Conservation (phyloP, 805 yeast genomes). For the Sugiyamaella valdiviana region DNA sequence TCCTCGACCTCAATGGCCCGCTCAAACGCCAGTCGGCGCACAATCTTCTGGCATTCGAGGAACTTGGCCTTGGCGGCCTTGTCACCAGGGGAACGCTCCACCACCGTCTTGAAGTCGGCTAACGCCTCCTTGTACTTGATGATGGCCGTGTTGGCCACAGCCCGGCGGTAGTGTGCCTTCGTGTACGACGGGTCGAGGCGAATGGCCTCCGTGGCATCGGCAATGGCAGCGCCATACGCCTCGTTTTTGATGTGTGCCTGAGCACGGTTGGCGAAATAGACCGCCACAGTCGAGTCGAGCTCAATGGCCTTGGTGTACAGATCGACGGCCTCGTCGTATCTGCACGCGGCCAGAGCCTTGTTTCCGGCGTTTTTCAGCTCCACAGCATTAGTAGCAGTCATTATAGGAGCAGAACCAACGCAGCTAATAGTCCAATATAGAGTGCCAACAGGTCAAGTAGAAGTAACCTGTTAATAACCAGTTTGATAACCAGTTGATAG, state of each 20-base stretch:
- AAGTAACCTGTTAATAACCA: too few relatives aligned
- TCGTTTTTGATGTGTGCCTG: constrained; percentile 84
- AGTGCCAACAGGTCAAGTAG: too few relatives aligned
- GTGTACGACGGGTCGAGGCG: constrained; percentile 57
- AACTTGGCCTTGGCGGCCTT: constrained; percentile 55
- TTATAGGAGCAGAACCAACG: too few relatives aligned
- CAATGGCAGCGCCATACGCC: constrained; percentile 76
- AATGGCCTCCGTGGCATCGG: constrained; percentile 71
- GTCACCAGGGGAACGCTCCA: constrained; percentile 61
- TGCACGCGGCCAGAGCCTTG: constrained; percentile 50
- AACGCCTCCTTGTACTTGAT: constrained; percentile 70
- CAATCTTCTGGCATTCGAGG: constrained; percentile 55
- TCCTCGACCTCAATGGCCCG: constrained; percentile 77
- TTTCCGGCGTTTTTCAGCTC: constrained; percentile 62
- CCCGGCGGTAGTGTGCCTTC: constrained; percentile 84
- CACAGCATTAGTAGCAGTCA: constrained; percentile 7
- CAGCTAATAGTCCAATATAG: too few relatives aligned
- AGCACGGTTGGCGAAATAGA: constrained; percentile 79
- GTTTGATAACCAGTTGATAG: too few relatives aligned
- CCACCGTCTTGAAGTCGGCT: constrained; percentile 58
- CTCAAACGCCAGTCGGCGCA: constrained; percentile 74
- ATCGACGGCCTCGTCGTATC: constrained; percentile 57
- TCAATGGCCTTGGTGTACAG: constrained; percentile 68
- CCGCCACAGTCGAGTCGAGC: constrained; percentile 50
- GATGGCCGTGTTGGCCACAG: constrained; percentile 71